Percentiles rank a stretch among this genome's conserved stretches.
Conservation (phyloP, 441 rosid species). For the Cnidoscolus chayamansa region DNA sequence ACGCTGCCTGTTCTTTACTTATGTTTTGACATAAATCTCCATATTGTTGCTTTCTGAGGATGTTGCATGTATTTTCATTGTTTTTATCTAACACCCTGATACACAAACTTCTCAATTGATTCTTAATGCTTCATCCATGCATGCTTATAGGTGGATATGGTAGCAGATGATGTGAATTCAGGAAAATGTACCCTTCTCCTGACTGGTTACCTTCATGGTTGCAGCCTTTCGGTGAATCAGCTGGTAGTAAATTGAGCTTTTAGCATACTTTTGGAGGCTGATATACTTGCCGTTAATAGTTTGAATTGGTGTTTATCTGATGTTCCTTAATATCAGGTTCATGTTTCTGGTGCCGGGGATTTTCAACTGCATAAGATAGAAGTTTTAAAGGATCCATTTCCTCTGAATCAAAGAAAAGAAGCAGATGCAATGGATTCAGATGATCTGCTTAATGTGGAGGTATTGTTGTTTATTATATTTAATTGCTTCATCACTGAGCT, state of each 20-base stretch:
- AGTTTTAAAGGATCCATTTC: constrained; percentile 72
- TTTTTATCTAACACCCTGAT: neutral
- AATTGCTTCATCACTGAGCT: neutral
- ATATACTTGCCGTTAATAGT: neutral
- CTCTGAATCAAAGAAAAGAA: constrained; percentile 60
- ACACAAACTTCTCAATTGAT: neutral
- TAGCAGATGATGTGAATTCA: constrained; percentile 44
- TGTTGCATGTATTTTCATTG: neutral
- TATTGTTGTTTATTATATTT: constrained; percentile 22
- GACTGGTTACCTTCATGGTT: constrained; percentile 74
- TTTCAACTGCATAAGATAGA: constrained; percentile 80
- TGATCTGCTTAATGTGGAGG: constrained; percentile 53
- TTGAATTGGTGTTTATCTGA: constrained; percentile 21
- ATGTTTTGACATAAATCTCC: neutral
- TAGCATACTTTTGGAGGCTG: constrained; percentile 13
- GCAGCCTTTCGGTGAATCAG: constrained; percentile 75
- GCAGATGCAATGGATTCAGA: constrained; percentile 72
- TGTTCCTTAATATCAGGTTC: constrained; percentile 50
- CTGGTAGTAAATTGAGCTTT: constrained; percentile 52
- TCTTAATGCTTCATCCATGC: constrained; percentile 6
- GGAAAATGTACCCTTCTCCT: constrained; percentile 66
- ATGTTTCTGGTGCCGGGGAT: constrained; percentile 90
- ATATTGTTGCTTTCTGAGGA: neutral
- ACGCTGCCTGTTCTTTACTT: neutral
- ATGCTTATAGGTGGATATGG: constrained; percentile 51